These are phyloP conservation scores for Aureobasidium sp. DNA, from an alignment of 2,329 filamentous ascomycete genomes.

Conservation along the genomic window DNA sequence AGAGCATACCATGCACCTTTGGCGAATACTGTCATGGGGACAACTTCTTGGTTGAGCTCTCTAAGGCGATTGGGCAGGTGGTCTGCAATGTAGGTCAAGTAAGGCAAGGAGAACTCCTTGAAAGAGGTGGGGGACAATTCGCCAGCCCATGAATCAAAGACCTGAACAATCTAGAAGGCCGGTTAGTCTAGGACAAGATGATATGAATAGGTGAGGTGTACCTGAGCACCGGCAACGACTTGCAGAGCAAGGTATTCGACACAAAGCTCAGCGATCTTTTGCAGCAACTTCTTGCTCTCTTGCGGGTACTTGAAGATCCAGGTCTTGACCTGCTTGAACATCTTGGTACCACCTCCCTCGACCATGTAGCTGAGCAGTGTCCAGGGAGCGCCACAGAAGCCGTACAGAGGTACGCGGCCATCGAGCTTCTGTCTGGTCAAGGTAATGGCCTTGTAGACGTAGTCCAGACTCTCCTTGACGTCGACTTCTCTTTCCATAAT, in stretches of 20 bases:
- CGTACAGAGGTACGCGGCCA: constrained; percentile 85
- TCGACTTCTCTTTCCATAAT: constrained; percentile 74
- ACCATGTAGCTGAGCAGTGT: constrained; percentile 98
- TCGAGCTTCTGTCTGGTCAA: constrained; percentile 80
- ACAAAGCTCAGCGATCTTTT: constrained; percentile 90
- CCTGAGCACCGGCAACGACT: constrained; percentile 87
- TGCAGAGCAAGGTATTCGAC: constrained; percentile 91
- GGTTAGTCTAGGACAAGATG: neutral
- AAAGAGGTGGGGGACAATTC: constrained; percentile 83
- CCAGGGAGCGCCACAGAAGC: constrained; percentile 96
- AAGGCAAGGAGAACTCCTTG: constrained; percentile 77
- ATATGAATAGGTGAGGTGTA: constrained; percentile 28
- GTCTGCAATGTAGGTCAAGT: constrained; percentile 74
- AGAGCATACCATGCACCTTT: constrained; percentile 97
- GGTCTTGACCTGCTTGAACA: constrained; percentile 90
- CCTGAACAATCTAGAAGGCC: constrained; percentile 67
- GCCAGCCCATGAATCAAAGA: constrained; percentile 97
- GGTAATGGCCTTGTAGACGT: constrained; percentile 94
- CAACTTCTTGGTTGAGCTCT: constrained; percentile 67
- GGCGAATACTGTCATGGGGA: constrained; percentile 97
- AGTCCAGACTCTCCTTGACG: constrained; percentile 76
- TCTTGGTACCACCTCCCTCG: constrained; percentile 89
- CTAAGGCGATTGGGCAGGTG: constrained; percentile 68
- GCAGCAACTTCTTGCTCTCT: constrained; percentile 71
- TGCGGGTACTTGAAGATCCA: constrained; percentile 90